These are phyloP conservation scores for Yamadazyma ubonensis DNA, from an alignment of 805 yeast genomes.

Conservation along the genomic window DNA sequence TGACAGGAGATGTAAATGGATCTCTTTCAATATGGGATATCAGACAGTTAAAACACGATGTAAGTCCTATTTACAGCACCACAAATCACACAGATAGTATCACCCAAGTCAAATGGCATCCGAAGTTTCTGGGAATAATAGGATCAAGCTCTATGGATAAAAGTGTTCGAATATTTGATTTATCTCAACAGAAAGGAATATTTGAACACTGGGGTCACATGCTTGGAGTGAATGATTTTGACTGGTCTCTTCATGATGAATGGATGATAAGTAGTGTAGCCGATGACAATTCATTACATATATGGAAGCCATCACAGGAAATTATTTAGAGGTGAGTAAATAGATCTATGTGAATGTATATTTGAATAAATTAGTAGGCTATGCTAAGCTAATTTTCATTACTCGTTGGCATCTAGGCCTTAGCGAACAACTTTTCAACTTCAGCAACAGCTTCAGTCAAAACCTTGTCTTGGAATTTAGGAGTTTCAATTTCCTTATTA, in stretches of 20 bases:
- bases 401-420: slow-evolving; percentile 18
- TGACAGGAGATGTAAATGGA: slow-evolving; percentile 67
- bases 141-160: slow-evolving; percentile 69
- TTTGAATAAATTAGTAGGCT: slow-evolving; percentile 6
- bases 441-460: slow-evolving; percentile 90
- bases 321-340: slow-evolving; percentile 11
- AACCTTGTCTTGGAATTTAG: slow-evolving; percentile 91
- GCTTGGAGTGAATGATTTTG: slow-evolving; percentile 79
- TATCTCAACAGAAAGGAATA: slow-evolving; percentile 26
- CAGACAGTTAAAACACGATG: slow-evolving; percentile 32
- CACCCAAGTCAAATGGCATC: slow-evolving; percentile 74
- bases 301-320: slow-evolving; percentile 66
- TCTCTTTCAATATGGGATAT: slow-evolving; percentile 62
- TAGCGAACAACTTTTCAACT: slow-evolving; percentile 78
- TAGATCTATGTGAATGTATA: not conserved
- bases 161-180: slow-evolving; percentile 62
- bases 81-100: slow-evolving; percentile 57
- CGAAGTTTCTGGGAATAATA: slow-evolving; percentile 48
- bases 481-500: slow-evolving; percentile 75
- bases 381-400: slow-evolving; percentile 2
- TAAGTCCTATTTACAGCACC: slow-evolving; percentile 16
- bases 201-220: slow-evolving; percentile 86
- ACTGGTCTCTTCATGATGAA: slow-evolving; percentile 75
- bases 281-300: slow-evolving; percentile 82
- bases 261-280: slow-evolving; percentile 75